Evolutionary conservation across 352 stramenopile species (phyloP).

Genomic region (Aphanomyces astaci): DNA sequence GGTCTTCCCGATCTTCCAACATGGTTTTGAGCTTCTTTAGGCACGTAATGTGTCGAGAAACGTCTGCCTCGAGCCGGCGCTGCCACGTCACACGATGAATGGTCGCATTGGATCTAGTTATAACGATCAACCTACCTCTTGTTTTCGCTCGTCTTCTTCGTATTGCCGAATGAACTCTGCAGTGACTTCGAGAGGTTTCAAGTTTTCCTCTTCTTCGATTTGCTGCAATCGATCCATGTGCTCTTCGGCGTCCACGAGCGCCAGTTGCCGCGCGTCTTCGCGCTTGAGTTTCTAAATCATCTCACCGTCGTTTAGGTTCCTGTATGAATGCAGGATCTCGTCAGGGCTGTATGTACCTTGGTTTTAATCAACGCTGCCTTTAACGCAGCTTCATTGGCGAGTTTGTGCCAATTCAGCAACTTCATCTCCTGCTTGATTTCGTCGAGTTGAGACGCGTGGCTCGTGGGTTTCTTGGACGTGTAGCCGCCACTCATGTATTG

Average conservation of each 20-base stretch:
- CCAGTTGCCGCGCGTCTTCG: conserved; percentile 49
- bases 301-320: too few species aligned
- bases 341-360: conserved; percentile 25
- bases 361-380: conserved; percentile 87
- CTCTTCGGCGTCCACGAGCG: conserved; percentile 50
- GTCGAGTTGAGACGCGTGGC: conserved; percentile 41
- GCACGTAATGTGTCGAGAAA: conserved; percentile 84
- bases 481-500: conserved; percentile 25
- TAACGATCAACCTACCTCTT: conserved; percentile 29
- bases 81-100: conserved; percentile 23
- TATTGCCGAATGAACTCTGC: conserved; percentile 84
- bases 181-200: conserved; percentile 85
- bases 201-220: conserved; percentile 88
- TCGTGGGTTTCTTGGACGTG: neutral
- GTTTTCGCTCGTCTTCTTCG: conserved; percentile 55
- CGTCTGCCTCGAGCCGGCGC: conserved; percentile 67
- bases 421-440: conserved; percentile 89
- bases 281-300: conserved; percentile 74
- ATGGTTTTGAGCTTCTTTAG: conserved; percentile 68
- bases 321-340: too few species aligned
- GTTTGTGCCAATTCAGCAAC: conserved; percentile 91
- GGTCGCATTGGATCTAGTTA: neutral
- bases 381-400: conserved; percentile 89
- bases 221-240: conserved; percentile 84
- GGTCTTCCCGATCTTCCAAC: conserved; percentile 53